These are phyloP conservation scores for Ziziphus jujuba DNA, from an alignment of 306 rosid genomes.

Conservation along the genomic window DNA sequence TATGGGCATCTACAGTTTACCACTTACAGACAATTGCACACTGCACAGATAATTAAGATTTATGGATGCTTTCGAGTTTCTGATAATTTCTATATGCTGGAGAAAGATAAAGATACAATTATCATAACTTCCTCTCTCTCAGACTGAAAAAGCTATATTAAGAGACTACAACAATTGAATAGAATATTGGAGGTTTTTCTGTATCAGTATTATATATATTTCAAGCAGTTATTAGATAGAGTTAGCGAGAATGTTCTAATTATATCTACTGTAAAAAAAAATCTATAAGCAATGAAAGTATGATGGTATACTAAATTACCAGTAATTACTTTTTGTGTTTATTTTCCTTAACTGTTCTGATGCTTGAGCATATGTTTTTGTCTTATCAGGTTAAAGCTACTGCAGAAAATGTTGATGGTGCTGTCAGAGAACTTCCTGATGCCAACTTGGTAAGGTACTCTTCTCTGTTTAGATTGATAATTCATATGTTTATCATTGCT, in stretches of 20 bases:
- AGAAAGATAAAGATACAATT: too few relatives aligned
- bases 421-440: slow-evolving; percentile 98
- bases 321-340: neutral
- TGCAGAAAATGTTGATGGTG: slow-evolving; percentile 81
- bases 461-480: slow-evolving; percentile 31
- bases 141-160: too few relatives aligned
- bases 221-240: neutral
- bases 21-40: too few relatives aligned
- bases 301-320: neutral
- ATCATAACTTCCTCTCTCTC: too few relatives aligned
- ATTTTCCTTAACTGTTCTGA: slow-evolving; percentile 8
- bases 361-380: slow-evolving; percentile 14
- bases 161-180: too few relatives aligned
- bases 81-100: too few relatives aligned
- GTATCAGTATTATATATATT: too few relatives aligned
- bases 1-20: too few relatives aligned
- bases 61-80: too few relatives aligned
- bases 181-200: too few relatives aligned
- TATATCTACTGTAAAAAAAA: neutral
- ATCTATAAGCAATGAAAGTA: neutral
- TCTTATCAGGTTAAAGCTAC: slow-evolving; percentile 77
- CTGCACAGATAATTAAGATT: too few relatives aligned
- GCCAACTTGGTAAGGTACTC: slow-evolving; percentile 96
- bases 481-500: slow-evolving; percentile 6
- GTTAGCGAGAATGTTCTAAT: neutral